Conservation (phyloP, 1,284 basidiomycete species). For the Ceratobasidium sp. region DNA sequence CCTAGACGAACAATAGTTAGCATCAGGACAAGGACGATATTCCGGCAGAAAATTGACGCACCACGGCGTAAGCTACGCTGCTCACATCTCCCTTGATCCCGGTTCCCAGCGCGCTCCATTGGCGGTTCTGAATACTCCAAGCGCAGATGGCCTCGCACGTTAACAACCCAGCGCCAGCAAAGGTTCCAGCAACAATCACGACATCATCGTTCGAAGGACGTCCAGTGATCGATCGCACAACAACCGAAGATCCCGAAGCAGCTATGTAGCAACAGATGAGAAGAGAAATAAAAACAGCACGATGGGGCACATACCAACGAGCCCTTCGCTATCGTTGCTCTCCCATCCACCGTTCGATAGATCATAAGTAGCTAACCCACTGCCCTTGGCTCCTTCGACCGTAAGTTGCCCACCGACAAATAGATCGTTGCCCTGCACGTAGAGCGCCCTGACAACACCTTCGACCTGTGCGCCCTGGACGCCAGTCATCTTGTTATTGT, state of each 20-base stretch:
- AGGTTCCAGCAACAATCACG: conserved; percentile 86
- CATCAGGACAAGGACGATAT: background rate
- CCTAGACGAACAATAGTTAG: conserved; percentile 51
- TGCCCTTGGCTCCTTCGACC: conserved; percentile 59
- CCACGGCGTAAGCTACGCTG: conserved; percentile 80
- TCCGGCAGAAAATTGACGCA: conserved; percentile 52
- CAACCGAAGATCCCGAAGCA: conserved; percentile 60
- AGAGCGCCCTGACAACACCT: conserved; percentile 75
- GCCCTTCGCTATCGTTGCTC: conserved; percentile 60
- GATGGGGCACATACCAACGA: conserved; percentile 54
- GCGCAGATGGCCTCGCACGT: conserved; percentile 82
- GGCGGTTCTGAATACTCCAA: conserved; percentile 68
- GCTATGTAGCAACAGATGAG: conserved; percentile 43
- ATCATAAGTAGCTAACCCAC: conserved; percentile 80
- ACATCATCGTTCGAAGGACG: conserved; percentile 66
- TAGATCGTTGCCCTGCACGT: conserved; percentile 68
- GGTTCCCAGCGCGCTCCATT: conserved; percentile 83
- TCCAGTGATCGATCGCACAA: conserved; percentile 76
- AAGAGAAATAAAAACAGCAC: background rate
- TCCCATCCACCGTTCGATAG: conserved; percentile 68
- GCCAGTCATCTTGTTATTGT: conserved; percentile 58
- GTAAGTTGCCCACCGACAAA: conserved; percentile 85
- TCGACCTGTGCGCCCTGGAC: conserved; percentile 66
- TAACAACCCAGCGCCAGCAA: conserved; percentile 77
- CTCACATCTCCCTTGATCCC: conserved; percentile 85